A percentile compares a stretch with the other conserved stretches of the same genome.
phyloP scores from a whole-genome alignment of 2,329 filamentous ascomycete genomes.

The Gnomoniopsis smithogilvyi region DNA sequence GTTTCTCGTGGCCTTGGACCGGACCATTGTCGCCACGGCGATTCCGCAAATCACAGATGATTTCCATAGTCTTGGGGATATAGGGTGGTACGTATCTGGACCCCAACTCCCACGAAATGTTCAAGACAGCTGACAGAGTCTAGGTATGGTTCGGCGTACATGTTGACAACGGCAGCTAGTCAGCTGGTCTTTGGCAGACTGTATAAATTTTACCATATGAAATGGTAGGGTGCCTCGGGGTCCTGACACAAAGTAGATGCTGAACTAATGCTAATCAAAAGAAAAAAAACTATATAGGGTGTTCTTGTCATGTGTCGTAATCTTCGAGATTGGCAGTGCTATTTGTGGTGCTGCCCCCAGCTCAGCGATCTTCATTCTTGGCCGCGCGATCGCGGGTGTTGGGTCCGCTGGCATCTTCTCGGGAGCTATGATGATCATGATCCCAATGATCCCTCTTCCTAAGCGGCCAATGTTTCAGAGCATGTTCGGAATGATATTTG shows the following conservation, averaged over 20 bases:
- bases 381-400: slow-evolving; percentile 54
- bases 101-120: neutral
- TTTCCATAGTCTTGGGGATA: slow-evolving; percentile 55
- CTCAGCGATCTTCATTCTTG: slow-evolving; percentile 52
- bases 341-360: slow-evolving; percentile 53
- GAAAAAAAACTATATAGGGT: slow-evolving; percentile 32
- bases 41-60: slow-evolving; percentile 54
- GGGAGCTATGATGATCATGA: slow-evolving; percentile 54
- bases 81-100: slow-evolving; percentile 57
- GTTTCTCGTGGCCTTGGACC: slow-evolving; percentile 56
- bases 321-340: slow-evolving; percentile 54
- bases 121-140: neutral
- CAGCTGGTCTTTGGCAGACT: slow-evolving; percentile 52
- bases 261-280: neutral
- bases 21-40: slow-evolving; percentile 55
- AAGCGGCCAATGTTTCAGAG: slow-evolving; percentile 58
- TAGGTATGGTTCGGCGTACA: slow-evolving; percentile 59
- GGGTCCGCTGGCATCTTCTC: slow-evolving; percentile 57
- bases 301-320: slow-evolving; percentile 44
- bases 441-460: slow-evolving; percentile 56
- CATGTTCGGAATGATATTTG: slow-evolving; percentile 53
- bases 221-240: slow-evolving; percentile 33
- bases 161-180: slow-evolving; percentile 56
- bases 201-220: slow-evolving; percentile 51
- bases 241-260: neutral